A percentile compares a stretch with the other conserved stretches of the same genome.
These are phyloP conservation scores for Pseudopediastrum boryanum DNA, from an alignment of 139 green algal species.

Conservation along the genomic window DNA sequence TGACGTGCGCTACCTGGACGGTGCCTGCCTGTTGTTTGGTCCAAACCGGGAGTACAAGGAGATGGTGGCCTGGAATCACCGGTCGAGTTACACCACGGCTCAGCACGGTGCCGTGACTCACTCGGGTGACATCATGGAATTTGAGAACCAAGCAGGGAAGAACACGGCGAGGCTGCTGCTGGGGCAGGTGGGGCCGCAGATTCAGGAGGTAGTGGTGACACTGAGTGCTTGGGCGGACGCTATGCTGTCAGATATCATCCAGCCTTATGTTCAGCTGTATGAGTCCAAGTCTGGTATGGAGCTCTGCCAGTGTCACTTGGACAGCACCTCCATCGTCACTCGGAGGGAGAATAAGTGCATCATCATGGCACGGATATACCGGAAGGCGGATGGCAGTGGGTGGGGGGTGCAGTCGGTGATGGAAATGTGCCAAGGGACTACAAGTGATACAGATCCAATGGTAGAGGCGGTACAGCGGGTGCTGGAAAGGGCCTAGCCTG, in stretches of 20 bases:
- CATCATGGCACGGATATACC: conserved; percentile 13
- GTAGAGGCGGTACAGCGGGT: too few relatives aligned
- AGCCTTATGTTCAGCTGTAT: conserved; percentile 8
- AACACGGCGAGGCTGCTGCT: conserved; percentile 8
- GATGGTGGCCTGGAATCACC: background rate
- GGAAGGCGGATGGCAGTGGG: background rate
- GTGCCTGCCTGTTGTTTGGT: conserved; percentile 1
- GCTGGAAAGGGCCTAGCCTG: too few relatives aligned
- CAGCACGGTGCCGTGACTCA: conserved; percentile 21
- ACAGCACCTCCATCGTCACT: background rate
- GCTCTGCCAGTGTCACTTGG: conserved; percentile 33
- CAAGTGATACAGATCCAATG: too few relatives aligned
- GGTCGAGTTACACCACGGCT: background rate
- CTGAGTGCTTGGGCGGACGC: conserved; percentile 26
- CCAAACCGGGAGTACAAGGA: background rate
- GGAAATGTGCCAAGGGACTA: conserved; percentile 15
- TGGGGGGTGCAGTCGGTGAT: conserved; percentile 24
- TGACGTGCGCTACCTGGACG: conserved; percentile 1
- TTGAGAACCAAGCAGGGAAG: conserved; percentile 11
- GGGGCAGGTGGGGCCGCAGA: background rate
- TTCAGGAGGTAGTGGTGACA: background rate
- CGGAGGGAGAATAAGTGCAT: conserved; percentile 13
- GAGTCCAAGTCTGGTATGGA: conserved; percentile 5
- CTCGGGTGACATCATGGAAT: conserved; percentile 43
- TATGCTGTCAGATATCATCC: conserved; percentile 25